These are phyloP conservation scores for Rubia yunnanensis DNA, from an alignment of 257 asterid genomes.

Conservation along the genomic window DNA sequence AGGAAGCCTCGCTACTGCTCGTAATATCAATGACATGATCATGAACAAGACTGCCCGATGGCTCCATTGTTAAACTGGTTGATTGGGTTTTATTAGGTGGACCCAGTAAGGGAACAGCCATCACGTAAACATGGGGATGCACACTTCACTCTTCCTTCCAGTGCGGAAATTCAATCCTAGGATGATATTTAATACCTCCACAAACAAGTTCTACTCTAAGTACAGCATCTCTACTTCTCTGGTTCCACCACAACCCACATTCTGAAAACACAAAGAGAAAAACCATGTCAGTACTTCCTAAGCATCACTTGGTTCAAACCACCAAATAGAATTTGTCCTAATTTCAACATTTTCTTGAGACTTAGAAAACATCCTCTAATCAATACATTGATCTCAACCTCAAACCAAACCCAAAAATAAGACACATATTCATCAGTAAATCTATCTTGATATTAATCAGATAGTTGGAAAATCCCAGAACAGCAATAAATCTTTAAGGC, in stretches of 20 bases:
- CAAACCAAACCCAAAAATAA: neutral
- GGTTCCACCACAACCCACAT: neutral
- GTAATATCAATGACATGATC: conserved; percentile 68
- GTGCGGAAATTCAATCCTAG: neutral
- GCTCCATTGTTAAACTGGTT: conserved; percentile 63
- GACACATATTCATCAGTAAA: neutral
- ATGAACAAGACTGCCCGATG: conserved; percentile 22
- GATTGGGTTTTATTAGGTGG: conserved; percentile 46
- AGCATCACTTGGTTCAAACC: neutral
- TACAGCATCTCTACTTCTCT: neutral
- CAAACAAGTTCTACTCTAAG: neutral
- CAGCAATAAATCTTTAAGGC: neutral
- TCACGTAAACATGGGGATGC: conserved; percentile 42
- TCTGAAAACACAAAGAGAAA: neutral
- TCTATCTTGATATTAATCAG: neutral
- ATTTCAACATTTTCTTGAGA: neutral
- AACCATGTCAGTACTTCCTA: neutral
- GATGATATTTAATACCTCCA: neutral
- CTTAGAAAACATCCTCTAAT: neutral
- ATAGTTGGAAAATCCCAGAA: neutral
- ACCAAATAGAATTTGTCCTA: neutral
- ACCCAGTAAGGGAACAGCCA: conserved; percentile 59
- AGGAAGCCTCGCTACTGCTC: conserved; percentile 44
- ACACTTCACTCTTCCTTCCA: neutral
- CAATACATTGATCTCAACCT: neutral